These are phyloP conservation scores for Spiraea crenata DNA, from an alignment of 331 rosid species.

Conservation along the genomic window DNA sequence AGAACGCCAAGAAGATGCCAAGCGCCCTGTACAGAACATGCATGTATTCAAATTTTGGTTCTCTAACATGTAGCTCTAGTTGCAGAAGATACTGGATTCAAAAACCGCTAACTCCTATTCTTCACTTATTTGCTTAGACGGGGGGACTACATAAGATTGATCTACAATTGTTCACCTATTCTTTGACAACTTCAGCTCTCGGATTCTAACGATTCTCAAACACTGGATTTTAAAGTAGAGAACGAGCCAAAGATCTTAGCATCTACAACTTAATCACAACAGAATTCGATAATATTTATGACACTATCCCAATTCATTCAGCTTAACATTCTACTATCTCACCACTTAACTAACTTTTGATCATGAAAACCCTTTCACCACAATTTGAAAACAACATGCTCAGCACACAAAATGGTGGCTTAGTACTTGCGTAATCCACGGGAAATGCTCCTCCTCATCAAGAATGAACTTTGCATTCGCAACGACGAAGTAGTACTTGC, in stretches of 20 bases:
- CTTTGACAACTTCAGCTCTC: not conserved
- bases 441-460: constrained; percentile 97
- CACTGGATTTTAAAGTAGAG: not conserved
- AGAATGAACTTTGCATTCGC: constrained; percentile 98
- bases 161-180: not conserved
- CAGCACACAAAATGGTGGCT: too few relatives aligned
- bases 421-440: constrained; percentile 81
- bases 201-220: not conserved
- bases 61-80: not conserved
- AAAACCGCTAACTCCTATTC: not conserved
- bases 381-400: not conserved
- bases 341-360: not conserved
- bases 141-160: not conserved
- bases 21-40: too few relatives aligned
- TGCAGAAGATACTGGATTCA: not conserved
- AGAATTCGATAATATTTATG: not conserved
- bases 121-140: not conserved
- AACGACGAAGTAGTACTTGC: constrained; percentile 68
- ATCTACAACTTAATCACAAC: not conserved
- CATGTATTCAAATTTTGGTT: not conserved
- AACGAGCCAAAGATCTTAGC: not conserved
- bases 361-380: too few relatives aligned
- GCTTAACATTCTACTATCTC: not conserved
- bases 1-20: too few relatives aligned
- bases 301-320: constrained; percentile 4